Evolutionary conservation across 768 basidiomycete species (phyloP), one percentile per base, ranked within the genome.

Genomic region (Baorangia bicolor): DNA sequence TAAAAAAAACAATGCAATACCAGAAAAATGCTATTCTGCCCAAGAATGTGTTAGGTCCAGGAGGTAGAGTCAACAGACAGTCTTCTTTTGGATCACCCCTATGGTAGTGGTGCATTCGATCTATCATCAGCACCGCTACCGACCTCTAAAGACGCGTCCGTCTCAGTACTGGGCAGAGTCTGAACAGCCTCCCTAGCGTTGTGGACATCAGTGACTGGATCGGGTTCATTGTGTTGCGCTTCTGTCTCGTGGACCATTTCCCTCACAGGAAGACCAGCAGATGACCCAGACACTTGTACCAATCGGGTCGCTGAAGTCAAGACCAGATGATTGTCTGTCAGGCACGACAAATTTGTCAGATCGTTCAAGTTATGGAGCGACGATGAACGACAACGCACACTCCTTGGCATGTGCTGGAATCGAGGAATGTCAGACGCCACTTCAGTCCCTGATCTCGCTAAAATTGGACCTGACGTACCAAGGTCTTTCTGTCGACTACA

Each of bases 351-450:
- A 47, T 20, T 18, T 9, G 55, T 59, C 50, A 62, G 47, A 40
- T 46, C 42, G 10, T 13, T 21, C 39, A 2, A 30, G 27, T 10
- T 4, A 55, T 28, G 34, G 30, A 25, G 51, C 14, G 23, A 56
- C 20, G 27, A 37, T 42, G 54, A 11, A 30, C 35, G 39, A 34
- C 30, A 34, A 72, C 86, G 70, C 64, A 91, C 90, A 92, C 72
- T 91, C 88, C 71, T 75, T 83, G 10, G 88, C 87, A 66, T 92
- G 90, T 4, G 73, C 89, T 90, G 42, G 28, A 51, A 38, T 51
- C 48, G 20, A 53, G 11, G 27, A 49, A 39, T 44, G 51, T 61
- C 39, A 65, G 54, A 53, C 30, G 42, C 38, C 53, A 48, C 10
- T 34, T 53, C 42, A 51, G 42, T 25, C n/a, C 21, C 53, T 23